Base-by-base conservation (phyloP, 768 basidiomycete genomes). In the Sarcomyxa edulis region DNA sequence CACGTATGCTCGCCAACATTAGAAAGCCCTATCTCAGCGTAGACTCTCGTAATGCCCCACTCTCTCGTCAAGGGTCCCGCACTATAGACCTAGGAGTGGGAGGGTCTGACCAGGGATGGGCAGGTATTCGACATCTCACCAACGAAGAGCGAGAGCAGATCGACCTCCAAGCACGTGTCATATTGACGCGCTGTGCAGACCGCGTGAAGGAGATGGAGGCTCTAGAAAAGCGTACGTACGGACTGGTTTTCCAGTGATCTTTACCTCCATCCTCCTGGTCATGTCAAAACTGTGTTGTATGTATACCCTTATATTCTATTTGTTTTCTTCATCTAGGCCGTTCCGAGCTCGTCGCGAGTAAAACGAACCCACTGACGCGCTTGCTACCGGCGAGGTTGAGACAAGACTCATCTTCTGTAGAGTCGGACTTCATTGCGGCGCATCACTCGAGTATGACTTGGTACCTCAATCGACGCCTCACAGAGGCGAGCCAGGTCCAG, bases 81-180 rank as follows among this genome's bases (percentile, higher is more conserved):
- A 72, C 56, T 30, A 61, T 87, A 39, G 81, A 89, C 62, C 52
- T 87, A 9, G 60, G 52, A 32, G 54, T 52, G 26, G 62, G 54
- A 16, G 64, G 64, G 37, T 55, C 72, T 32, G 61, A 68, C 42
- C 63, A 69, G 43, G 64, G 69, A 31, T 88, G 84, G 84, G 58
- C 70, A 12, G 72, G 73, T 37, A 66, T 89, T 36, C 77, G 75
- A 45, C 66, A 82, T 51, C 72, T 99, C 5, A 79, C 80, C 7
- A 93, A 97, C 54, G 80, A 89, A 46, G 94, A 99, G 58, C 72
- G 94, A 44, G 94, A 97, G 62, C 91, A 96, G 63, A 88, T 99
- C 37, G 96, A 99, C 69, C 64, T 93, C 44, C 87, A 95, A 55
- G 85, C 90, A 22, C 82, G 86, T 48, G 74, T 91, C 50, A 84